Evolutionary conservation across 257 asterid genomes (phyloP).

Genomic region (Verbascum thapsus): DNA sequence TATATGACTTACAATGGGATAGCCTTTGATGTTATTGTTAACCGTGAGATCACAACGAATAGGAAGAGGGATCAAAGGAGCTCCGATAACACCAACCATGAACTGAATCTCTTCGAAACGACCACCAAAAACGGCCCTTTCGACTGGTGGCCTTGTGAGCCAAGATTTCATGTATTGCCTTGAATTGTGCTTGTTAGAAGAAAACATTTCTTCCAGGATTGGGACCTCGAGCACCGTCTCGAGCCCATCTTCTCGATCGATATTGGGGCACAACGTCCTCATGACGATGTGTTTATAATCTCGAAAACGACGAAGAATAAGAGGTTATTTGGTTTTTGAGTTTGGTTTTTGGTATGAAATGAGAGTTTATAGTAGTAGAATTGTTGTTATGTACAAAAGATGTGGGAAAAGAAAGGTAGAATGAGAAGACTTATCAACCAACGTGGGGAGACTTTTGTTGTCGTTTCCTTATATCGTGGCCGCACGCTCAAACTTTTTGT

Average conservation of each 20-base stretch:
- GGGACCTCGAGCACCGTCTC: slow-evolving; percentile 81
- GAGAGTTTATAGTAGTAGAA: slow-evolving; percentile 24
- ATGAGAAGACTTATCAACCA: slow-evolving; percentile 31
- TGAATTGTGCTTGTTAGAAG: slow-evolving; percentile 36
- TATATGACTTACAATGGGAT: slow-evolving; percentile 55
- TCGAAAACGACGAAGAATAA: neutral
- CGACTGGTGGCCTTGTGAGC: slow-evolving; percentile 39
- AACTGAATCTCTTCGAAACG: slow-evolving; percentile 51
- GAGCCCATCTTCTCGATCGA: slow-evolving; percentile 64
- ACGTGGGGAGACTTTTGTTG: slow-evolving; percentile 47
- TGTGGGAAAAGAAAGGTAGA: neutral
- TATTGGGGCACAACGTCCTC: slow-evolving; percentile 69
- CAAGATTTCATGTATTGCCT: slow-evolving; percentile 58
- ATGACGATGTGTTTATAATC: slow-evolving; percentile 20
- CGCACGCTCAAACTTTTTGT: slow-evolving; percentile 49
- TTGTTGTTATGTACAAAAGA: slow-evolving; percentile 21
- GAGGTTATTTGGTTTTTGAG: neutral
- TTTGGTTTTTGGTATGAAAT: neutral
- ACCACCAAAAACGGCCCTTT: slow-evolving; percentile 36
- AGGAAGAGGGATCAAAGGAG: slow-evolving; percentile 60
- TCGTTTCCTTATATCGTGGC: slow-evolving; percentile 49
- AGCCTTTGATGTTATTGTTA: slow-evolving; percentile 38
- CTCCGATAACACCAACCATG: slow-evolving; percentile 64
- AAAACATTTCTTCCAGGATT: slow-evolving; percentile 61
- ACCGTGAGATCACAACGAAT: slow-evolving; percentile 19